A percentile compares a stretch with the other conserved stretches of the same genome.
These are phyloP conservation scores for Sphagnum fallax DNA, from an alignment of 228 moss, liverwort and hornwort species.

Conservation along the genomic window DNA sequence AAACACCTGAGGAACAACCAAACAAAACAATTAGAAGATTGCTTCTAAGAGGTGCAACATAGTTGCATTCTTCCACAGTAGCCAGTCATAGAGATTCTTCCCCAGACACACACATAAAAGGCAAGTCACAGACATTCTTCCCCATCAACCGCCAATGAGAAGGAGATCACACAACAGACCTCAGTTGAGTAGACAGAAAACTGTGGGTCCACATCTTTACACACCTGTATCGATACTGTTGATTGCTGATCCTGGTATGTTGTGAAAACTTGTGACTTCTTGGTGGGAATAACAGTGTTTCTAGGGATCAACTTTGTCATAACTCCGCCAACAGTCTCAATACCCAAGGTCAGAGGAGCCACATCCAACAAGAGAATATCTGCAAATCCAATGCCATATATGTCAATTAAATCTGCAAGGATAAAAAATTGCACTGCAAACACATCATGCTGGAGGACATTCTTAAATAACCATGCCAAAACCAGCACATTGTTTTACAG, in stretches of 20 bases:
- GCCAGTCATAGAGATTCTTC: no score
- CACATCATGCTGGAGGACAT: no score
- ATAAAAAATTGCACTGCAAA: neutral
- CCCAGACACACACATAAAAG: no score
- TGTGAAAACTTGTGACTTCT: conserved; percentile 54
- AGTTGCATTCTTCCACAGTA: no score
- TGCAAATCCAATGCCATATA: conserved; percentile 1
- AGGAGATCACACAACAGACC: no score
- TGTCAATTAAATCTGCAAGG: neutral
- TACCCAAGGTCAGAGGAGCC: conserved; percentile 49
- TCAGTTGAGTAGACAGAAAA: no score
- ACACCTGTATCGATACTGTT: conserved; percentile 52
- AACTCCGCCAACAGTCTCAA: conserved; percentile 56
- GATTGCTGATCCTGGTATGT: conserved; percentile 60
- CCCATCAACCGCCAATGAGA: no score
- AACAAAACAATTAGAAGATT: neutral
- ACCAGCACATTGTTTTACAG: no score
- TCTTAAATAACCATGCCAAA: no score
- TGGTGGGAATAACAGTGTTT: conserved; percentile 52
- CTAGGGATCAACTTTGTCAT: conserved; percentile 59
- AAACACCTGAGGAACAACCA: conserved; percentile 21
- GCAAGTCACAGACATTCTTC: no score
- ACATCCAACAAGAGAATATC: conserved; percentile 47
- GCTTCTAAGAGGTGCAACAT: neutral
- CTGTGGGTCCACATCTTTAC: neutral